Evolutionary conservation across 75 land plant species (phyloP).

Genomic region (Pinus taeda): DNA sequence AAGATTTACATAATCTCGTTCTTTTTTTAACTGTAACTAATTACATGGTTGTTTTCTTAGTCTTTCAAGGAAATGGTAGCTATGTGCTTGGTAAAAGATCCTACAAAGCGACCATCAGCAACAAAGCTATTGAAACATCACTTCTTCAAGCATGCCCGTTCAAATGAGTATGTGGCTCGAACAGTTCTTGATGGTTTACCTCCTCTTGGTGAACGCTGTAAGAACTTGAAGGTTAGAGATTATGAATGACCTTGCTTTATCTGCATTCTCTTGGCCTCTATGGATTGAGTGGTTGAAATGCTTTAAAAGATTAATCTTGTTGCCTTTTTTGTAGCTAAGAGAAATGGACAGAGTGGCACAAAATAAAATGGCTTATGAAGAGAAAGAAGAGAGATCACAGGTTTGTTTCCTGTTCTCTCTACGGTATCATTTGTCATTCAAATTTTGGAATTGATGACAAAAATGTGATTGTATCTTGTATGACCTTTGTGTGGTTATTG

Average conservation of each 20-base stretch:
- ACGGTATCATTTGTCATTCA: background rate
- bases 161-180: slow-evolving; percentile 71
- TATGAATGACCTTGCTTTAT: background rate
- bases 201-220: slow-evolving; percentile 77
- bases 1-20: background rate
- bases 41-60: slow-evolving; percentile 27
- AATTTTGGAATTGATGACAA: background rate
- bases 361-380: slow-evolving; percentile 77
- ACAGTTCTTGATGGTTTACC: slow-evolving; percentile 79
- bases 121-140: slow-evolving; percentile 83
- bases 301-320: background rate
- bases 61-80: slow-evolving; percentile 97
- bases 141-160: slow-evolving; percentile 92
- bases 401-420: slow-evolving; percentile 25
- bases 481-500: background rate
- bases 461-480: background rate
- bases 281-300: background rate
- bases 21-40: background rate
- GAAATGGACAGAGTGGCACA: slow-evolving; percentile 74
- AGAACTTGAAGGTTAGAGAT: slow-evolving; percentile 62
- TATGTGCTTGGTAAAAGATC: slow-evolving; percentile 96
- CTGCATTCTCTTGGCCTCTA: background rate
- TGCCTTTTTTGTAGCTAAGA: slow-evolving; percentile 36
- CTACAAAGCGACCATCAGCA: slow-evolving; percentile 83
- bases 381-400: slow-evolving; percentile 82